Conservation (phyloP, 2,329 filamentous ascomycete genomes). For the Alternaria dauci region DNA sequence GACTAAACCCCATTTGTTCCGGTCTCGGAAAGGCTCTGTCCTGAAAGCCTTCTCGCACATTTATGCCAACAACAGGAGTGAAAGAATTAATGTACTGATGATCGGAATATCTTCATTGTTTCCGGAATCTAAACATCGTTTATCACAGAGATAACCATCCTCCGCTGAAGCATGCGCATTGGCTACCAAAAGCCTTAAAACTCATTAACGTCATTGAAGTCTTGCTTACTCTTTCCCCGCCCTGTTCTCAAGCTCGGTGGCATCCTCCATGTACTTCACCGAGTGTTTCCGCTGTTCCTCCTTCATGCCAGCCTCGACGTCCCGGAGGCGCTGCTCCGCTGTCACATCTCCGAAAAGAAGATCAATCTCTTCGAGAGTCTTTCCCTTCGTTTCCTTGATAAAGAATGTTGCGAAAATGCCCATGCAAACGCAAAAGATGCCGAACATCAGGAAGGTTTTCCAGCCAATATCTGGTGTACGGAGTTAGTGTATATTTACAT, state of each 20-base stretch:
- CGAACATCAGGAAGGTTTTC: conserved; percentile 58
- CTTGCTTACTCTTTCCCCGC: conserved; percentile 3
- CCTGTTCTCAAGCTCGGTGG: conserved; percentile 4
- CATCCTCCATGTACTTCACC: conserved; percentile 7
- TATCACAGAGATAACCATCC: background rate
- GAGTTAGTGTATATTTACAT: background rate
- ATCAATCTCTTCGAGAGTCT: conserved; percentile 59
- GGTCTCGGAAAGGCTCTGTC: background rate
- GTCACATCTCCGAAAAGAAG: conserved; percentile 51
- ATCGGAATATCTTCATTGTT: background rate
- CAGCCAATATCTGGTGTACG: conserved; percentile 41
- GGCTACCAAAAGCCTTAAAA: background rate
- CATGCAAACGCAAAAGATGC: conserved; percentile 57
- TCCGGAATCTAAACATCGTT: background rate
- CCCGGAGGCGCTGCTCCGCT: conserved; percentile 8
- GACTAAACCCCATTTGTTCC: background rate
- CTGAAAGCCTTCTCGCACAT: background rate
- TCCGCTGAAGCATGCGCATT: background rate
- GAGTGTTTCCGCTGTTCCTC: conserved; percentile 13
- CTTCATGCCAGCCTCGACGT: conserved; percentile 12
- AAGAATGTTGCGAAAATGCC: conserved; percentile 57
- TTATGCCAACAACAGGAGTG: background rate
- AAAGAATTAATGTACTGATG: background rate
- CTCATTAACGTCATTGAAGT: background rate
- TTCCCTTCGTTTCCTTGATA: conserved; percentile 54